A percentile compares a stretch with the other conserved stretches of the same genome.
phyloP scores from a whole-genome alignment of 2,329 filamentous ascomycete species.

The Colletotrichum falcatum region DNA sequence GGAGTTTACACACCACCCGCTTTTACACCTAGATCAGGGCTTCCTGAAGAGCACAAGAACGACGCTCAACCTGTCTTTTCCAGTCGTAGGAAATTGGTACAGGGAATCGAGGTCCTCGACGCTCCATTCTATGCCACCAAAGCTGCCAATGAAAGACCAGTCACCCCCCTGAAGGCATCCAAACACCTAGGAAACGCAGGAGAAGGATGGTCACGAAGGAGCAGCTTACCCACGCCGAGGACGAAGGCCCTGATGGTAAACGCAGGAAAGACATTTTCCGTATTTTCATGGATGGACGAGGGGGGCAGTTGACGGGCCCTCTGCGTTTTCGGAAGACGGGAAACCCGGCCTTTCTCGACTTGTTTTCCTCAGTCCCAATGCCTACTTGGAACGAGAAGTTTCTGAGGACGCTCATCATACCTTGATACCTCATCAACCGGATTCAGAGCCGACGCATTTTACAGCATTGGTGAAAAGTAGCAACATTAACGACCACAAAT shows the following conservation, averaged over 20 bases:
- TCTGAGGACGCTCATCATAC: constrained; percentile 23
- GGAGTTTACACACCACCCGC: constrained; percentile 55
- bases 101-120: constrained; percentile 61
- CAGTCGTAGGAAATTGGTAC: constrained; percentile 48
- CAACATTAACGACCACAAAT: neutral
- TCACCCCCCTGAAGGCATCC: constrained; percentile 19
- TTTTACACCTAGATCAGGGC: constrained; percentile 46
- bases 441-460: constrained; percentile 23
- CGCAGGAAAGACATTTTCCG: constrained; percentile 37
- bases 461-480: neutral
- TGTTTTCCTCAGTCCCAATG: constrained; percentile 57
- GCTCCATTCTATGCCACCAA: constrained; percentile 61
- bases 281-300: constrained; percentile 28
- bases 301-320: neutral
- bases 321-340: neutral
- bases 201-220: constrained; percentile 34
- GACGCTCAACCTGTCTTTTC: constrained; percentile 41
- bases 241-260: constrained; percentile 25
- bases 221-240: constrained; percentile 31
- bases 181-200: constrained; percentile 32
- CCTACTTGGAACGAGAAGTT: constrained; percentile 51
- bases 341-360: neutral
- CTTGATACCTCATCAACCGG: constrained; percentile 2
- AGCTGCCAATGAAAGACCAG: constrained; percentile 37
- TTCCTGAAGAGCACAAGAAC: constrained; percentile 43